A percentile compares a stretch with the other conserved stretches of the same genome.
Conservation (phyloP, 208 protist species). For the Crithidia mellificae region DNA sequence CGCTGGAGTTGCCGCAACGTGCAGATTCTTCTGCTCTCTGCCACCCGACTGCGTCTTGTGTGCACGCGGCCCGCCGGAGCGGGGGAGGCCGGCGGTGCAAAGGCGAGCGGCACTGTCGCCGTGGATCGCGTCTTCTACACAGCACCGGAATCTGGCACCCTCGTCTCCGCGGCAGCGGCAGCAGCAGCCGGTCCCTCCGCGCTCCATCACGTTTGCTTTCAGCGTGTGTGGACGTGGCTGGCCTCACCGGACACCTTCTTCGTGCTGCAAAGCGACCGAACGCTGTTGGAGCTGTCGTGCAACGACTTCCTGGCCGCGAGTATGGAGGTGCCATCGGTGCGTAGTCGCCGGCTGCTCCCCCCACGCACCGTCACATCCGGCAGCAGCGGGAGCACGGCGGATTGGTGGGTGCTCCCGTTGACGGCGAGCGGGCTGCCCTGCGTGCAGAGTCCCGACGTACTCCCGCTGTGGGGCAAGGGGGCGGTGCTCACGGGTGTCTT, state of each 20-base stretch:
- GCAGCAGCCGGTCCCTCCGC: background rate
- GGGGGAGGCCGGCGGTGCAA: background rate
- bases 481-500: slow-evolving; percentile 14
- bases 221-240: slow-evolving; percentile 44
- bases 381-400: background rate
- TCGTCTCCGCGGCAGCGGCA: background rate
- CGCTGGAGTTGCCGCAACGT: slow-evolving; percentile 22
- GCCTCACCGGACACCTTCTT: slow-evolving; percentile 41
- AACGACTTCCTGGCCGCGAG: slow-evolving; percentile 36
- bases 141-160: slow-evolving; percentile 1
- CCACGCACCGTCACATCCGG: slow-evolving; percentile 1
- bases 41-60: slow-evolving; percentile 20
- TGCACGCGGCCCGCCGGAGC: slow-evolving; percentile 16
- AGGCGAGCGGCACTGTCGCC: background rate
- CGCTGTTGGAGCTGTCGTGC: slow-evolving; percentile 38
- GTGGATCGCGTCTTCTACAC: slow-evolving; percentile 36
- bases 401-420: slow-evolving; percentile 14
- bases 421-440: slow-evolving; percentile 17
- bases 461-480: slow-evolving; percentile 28
- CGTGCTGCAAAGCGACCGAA: slow-evolving; percentile 38
- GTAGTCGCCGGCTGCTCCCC: slow-evolving; percentile 30
- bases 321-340: slow-evolving; percentile 40
- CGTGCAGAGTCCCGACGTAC: slow-evolving; percentile 12
- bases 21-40: slow-evolving; percentile 33
- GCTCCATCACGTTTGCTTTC: slow-evolving; percentile 21